Base-by-base conservation (phyloP, 495 filamentous ascomycete species). In the Penicillium paxilli region DNA sequence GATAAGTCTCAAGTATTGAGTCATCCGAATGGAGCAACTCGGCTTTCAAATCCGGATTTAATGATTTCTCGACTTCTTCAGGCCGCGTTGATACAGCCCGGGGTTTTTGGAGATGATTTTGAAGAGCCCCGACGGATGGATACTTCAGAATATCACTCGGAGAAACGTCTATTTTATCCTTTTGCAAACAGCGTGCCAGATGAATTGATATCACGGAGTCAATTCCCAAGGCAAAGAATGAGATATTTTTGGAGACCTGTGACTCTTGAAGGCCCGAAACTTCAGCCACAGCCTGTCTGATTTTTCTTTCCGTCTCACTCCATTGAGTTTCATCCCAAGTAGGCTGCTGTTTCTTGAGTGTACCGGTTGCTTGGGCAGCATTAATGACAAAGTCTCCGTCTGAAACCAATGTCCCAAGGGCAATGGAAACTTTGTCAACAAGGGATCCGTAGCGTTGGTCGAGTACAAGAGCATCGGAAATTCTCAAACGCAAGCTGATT, bases 81-180 rank as follows among this genome's bases (percentile, higher is more conserved):
- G 1, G 4, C 9, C 17, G 14, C 5, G 4, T 7, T 17, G 35
- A 19, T 19, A 19, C 35, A 38, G 12, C 16, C 16, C n/a, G 35
- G 17, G 35, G 35, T n/a, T 19, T 38, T 19, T n/a, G 11, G n/a
- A 62, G 20, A 37, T 60, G 44, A 6, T 42, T 42, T 41, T 58
- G 19, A 1, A 68, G 48, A 41, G 51, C 48, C 16, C 44, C 53
- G n/a, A 68, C 56, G 30, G 54, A 61, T 21, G 63, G 48, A 44
- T 59, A 54, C 7, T 54, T 52, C 63, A 68, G 46, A n/a, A 66
- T 57, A 47, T 66, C 65, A 37, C 60, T 57, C 6, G 65, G 66
- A 38, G 65, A 64, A 26, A 51, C 65, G n/a, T 58, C 28, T 1
- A 68, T 12, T 7, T 46, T 52, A 10, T 47, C 11, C 24, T 48